Percentiles rank a stretch among this genome's conserved stretches.
Conservation (phyloP, 2,329 filamentous ascomycete species). For the Calonectria honghensis region DNA sequence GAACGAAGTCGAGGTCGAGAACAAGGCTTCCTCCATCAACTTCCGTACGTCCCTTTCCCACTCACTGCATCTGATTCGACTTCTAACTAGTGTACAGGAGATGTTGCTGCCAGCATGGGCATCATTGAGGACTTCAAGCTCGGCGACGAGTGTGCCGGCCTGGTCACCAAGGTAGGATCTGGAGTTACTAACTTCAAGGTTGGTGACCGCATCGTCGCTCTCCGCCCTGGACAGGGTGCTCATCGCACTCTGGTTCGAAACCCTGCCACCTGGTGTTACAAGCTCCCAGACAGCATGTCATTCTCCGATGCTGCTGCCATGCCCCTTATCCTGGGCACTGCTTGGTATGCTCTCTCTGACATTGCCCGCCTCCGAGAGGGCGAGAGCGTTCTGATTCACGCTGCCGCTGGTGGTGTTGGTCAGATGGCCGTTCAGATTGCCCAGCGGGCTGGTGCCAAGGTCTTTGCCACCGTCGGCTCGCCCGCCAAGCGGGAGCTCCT, state of each 20-base stretch:
- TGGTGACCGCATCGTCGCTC: conserved; percentile 35
- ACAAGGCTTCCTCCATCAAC: conserved; percentile 38
- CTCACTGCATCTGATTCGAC: conserved; percentile 37
- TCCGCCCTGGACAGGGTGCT: conserved; percentile 42
- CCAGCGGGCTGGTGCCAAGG: conserved; percentile 47
- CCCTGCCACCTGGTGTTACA: conserved; percentile 48
- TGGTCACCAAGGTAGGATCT: conserved; percentile 40
- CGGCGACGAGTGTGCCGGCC: conserved; percentile 48
- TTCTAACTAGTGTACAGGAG: conserved; percentile 32
- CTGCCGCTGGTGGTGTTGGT: conserved; percentile 50
- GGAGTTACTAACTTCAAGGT: conserved; percentile 34
- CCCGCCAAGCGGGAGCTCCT: conserved; percentile 34
- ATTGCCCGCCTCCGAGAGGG: conserved; percentile 32
- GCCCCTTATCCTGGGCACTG: conserved; percentile 32
- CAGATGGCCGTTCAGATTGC: conserved; percentile 55
- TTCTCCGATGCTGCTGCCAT: conserved; percentile 38
- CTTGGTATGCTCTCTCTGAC: conserved; percentile 35
- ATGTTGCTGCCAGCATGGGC: conserved; percentile 53
- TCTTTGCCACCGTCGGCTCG: conserved; percentile 58
- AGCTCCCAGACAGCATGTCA: conserved; percentile 39
- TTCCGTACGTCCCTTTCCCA: conserved; percentile 42
- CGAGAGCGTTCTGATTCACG: conserved; percentile 57
- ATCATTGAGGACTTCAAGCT: conserved; percentile 53
- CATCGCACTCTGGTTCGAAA: conserved; percentile 55
- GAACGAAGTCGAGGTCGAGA: conserved; percentile 40